A percentile compares a stretch with the other conserved stretches of the same genome.
phyloP scores from a whole-genome alignment of 1,284 basidiomycete species.

The Mrakiaceae sp. region DNA sequence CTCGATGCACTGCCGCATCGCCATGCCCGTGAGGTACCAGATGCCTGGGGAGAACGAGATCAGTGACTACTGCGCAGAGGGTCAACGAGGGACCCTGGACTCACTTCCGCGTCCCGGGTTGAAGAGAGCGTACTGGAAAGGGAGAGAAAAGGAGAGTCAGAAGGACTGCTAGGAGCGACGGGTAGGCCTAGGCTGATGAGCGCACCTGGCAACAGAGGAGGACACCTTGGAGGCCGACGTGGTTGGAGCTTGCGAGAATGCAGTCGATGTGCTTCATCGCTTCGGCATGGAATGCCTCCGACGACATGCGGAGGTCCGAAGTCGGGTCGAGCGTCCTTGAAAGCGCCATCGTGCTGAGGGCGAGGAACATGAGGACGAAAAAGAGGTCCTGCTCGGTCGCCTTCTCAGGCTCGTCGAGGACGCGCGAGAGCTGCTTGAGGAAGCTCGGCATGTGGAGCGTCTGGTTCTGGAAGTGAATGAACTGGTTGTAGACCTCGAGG shows the following conservation, averaged over 20 bases:
- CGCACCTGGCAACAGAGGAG: slow-evolving; percentile 28
- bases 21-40: slow-evolving; percentile 37
- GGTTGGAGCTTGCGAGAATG: slow-evolving; percentile 34
- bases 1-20: slow-evolving; percentile 36
- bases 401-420: slow-evolving; percentile 25
- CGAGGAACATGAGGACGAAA: slow-evolving; percentile 38
- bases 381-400: slow-evolving; percentile 31
- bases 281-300: slow-evolving; percentile 37
- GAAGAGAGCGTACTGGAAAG: slow-evolving; percentile 33
- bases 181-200: not conserved
- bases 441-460: slow-evolving; percentile 37
- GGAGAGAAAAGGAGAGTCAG: not conserved
- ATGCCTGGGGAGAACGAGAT: slow-evolving; percentile 21
- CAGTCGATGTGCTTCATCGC: slow-evolving; percentile 37
- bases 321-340: slow-evolving; percentile 36
- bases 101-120: slow-evolving; percentile 36
- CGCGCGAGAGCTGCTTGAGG: slow-evolving; percentile 30
- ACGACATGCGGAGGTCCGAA: slow-evolving; percentile 36
- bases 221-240: slow-evolving; percentile 36
- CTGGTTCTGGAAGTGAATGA: slow-evolving; percentile 36
- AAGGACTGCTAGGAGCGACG: not conserved
- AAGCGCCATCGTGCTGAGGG: slow-evolving; percentile 36
- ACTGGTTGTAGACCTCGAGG: slow-evolving; percentile 37
- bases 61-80: no score
- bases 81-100: not conserved